Conservation (phyloP, 345 rosid species). For the Noccaea bulbosa region DNA sequence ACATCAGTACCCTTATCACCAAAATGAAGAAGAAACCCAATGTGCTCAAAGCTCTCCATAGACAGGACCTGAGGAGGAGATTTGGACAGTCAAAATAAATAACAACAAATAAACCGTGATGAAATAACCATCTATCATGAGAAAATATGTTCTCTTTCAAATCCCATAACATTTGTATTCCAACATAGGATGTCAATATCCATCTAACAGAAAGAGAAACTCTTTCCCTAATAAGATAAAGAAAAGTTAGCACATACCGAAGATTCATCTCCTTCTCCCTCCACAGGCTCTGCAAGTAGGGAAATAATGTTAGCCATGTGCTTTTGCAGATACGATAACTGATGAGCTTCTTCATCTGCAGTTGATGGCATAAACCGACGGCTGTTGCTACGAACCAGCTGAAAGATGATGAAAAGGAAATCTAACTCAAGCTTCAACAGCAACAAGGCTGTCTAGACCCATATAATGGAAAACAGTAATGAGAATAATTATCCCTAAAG, state of each 20-base stretch:
- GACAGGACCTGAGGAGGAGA: slow-evolving; percentile 66
- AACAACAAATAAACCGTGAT: not conserved
- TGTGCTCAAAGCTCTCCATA: slow-evolving; percentile 96
- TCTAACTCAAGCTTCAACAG: slow-evolving; percentile 8
- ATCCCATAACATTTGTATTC: slow-evolving; percentile 5
- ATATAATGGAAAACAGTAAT: not conserved
- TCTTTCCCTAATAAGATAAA: slow-evolving; percentile 16
- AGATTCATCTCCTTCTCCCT: slow-evolving; percentile 81
- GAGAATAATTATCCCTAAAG: not conserved
- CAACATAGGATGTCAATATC: not conserved
- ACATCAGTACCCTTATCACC: slow-evolving; percentile 81
- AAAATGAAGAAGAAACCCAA: slow-evolving; percentile 86
- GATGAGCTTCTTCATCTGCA: slow-evolving; percentile 97
- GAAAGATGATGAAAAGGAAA: slow-evolving; percentile 43
- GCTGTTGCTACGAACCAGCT: slow-evolving; percentile 96
- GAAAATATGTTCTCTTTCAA: not conserved
- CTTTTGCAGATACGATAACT: slow-evolving; percentile 89
- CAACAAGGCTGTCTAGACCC: slow-evolving; percentile 12
- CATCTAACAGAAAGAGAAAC: not conserved
- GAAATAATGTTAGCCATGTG: slow-evolving; percentile 82
- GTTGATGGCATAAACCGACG: slow-evolving; percentile 95
- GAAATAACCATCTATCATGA: slow-evolving; percentile 22
- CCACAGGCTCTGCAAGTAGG: slow-evolving; percentile 84
- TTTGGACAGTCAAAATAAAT: slow-evolving; percentile 6
- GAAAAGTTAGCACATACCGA: slow-evolving; percentile 61